Conservation (phyloP, 1,139 yeast species). For the Meyerozyma elateridarum region DNA sequence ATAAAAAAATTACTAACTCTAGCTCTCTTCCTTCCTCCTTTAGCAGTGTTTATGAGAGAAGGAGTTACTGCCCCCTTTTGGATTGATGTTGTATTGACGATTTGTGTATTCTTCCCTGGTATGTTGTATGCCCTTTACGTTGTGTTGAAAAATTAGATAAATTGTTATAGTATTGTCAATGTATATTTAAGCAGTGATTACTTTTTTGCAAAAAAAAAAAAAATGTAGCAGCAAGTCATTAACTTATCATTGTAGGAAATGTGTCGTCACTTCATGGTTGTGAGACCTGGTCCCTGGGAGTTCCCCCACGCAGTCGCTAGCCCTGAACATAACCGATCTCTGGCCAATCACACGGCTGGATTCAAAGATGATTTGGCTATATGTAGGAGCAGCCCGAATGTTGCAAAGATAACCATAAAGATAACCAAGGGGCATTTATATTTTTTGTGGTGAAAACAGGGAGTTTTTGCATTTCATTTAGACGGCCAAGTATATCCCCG, state of each 20-base stretch:
- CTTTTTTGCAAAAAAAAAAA: too few species aligned
- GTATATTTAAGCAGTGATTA: too few species aligned
- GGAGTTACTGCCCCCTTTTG: conserved; percentile 60
- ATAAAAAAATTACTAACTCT: conserved; percentile 12
- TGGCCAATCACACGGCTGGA: conserved; percentile 1
- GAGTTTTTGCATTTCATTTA: too few species aligned
- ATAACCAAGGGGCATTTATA: too few species aligned
- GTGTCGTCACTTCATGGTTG: too few species aligned
- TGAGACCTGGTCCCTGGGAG: too few species aligned
- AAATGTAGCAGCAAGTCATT: too few species aligned
- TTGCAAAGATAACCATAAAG: conserved; percentile 3
- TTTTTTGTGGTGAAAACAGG: too few species aligned
- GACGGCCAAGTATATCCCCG: too few species aligned
- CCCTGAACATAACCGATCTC: conserved; percentile 1
- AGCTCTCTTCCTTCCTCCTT: conserved; percentile 66
- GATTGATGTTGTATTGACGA: conserved; percentile 58
- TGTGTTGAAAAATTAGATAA: conserved; percentile 27
- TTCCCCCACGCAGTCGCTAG: not conserved
- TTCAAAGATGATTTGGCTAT: not conserved
- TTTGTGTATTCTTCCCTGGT: conserved; percentile 71
- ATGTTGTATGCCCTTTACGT: conserved; percentile 67
- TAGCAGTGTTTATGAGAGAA: conserved; percentile 63
- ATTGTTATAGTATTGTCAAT: too few species aligned
- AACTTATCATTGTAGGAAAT: too few species aligned
- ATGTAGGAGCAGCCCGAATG: conserved; percentile 1